Evolutionary conservation across 768 basidiomycete species (phyloP), one percentile per base, ranked within the genome.

Genomic region (Lactifluus echinatus): DNA sequence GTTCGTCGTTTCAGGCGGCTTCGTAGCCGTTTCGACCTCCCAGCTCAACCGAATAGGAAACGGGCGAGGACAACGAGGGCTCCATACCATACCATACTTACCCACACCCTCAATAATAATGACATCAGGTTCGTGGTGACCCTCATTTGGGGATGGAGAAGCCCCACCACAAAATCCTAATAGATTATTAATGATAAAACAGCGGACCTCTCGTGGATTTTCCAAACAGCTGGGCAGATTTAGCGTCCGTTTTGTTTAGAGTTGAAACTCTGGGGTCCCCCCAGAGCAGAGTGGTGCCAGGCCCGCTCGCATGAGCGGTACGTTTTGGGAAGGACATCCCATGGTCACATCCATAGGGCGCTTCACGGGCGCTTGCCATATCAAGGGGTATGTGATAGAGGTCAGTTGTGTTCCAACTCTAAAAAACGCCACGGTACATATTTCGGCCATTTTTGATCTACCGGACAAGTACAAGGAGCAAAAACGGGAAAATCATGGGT

Each of bases 401-500:
- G 33, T 33, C 40, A 47, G 45, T 53, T 37, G 29, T 31, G 29
- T 50, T 34, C 19, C 50, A 50, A 42, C 50, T 42, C 33, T 26
- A 45, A 39, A 24, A 48, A 23, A 42, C 19, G 40, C 19, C 45
- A 42, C 28, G 29, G 19, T 21, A 37, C 53, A 50, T 45, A 50
- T 50, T 53, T 50, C 45, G 29, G 29, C 29, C 53, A 55, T 44
- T 26, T 40, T 45, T 50, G 34, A 21, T 55, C 58, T 55, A 59
- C n/a, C 19, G n/a, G 15, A 33, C 31, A 55, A 31, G 33, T 24
- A 31, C 28, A 44, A 31, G 33, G 31, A 12, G 28, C 26, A 45
- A 48, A 49, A n/a, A 3, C 2, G 11, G 39, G 51, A 45, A 28
- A 14, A 21, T 65, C 59, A 69, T 52, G 88, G 87, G 51, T 74